Base-by-base conservation (phyloP, 2,329 filamentous ascomycete species). In the Arthrinium puccinioides region DNA sequence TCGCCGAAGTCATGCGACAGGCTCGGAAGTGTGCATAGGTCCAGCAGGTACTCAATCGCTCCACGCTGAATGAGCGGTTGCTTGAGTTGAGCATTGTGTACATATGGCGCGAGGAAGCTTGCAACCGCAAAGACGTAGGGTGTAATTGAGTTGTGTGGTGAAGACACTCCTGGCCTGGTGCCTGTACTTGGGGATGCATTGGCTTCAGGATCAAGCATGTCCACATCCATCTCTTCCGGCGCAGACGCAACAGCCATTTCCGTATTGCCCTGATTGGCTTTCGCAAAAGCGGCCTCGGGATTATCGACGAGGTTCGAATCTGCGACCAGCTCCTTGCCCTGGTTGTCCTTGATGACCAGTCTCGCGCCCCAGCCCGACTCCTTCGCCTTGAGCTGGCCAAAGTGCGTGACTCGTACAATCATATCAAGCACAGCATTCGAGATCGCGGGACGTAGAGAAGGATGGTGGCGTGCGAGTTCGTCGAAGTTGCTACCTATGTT, bases 381-480 rank as follows among this genome's bases (percentile, higher is more conserved):
- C 51, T 72, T 73, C 3, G 87, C 82, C 55, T 87, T 84, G 28
- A 72, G 69, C 35, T 77, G 76, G 46, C 84, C 87, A 18, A 96
- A 66, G 45, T 84, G 72, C 27, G 80, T 77, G 24, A 98, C 83
- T 37, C 87, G 79, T 23, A 82, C 82, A 42, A 95, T 78, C 87
- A 97, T 94, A 44, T 88, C 81, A 41, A 94, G 74, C 13, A 95
- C 79, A n/a, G 87, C 83, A 45, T 84, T 82, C 44, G 90, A 79
- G 41, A 98, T 92, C 4, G 82, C 74, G 9, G 75, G 74, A 47
- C 89, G 86, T 30, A 99, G 66, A 16, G 78, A 73, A 1, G 94
- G 92, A 52, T 99, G 92, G 55, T 99, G 92, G 27, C 92, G 81
- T 36, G 90, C 84, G 41, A 99, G 73, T 60, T 99, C 92, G 57